phyloP scores from a whole-genome alignment of 1,284 basidiomycete genomes.

The Athelia psychrophila region DNA sequence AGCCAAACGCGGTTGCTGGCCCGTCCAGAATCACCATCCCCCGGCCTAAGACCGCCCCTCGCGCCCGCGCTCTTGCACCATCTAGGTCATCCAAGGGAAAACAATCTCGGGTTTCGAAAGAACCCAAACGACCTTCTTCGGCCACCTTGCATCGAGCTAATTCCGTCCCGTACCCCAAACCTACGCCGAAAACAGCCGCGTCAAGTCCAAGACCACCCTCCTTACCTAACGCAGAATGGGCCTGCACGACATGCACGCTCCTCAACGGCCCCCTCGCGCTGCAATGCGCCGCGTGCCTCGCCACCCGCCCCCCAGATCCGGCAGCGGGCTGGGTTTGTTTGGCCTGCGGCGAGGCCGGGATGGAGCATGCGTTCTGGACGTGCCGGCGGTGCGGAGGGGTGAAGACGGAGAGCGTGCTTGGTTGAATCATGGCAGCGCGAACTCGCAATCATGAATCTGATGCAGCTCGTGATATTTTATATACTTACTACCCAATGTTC shows the following conservation, averaged over 20 bases:
- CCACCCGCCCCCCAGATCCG: constrained; percentile 41
- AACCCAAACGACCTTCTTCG: no score
- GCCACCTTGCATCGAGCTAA: constrained; percentile 6
- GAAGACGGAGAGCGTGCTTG: constrained; percentile 42
- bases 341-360: constrained; percentile 61
- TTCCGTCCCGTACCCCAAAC: constrained; percentile 6
- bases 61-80: not conserved
- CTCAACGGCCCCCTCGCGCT: constrained; percentile 49
- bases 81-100: not conserved
- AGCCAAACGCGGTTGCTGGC: constrained; percentile 7
- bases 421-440: not conserved
- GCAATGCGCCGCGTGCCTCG: constrained; percentile 64
- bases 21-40: constrained; percentile 2
- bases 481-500: not conserved
- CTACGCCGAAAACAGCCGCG: constrained; percentile 5
- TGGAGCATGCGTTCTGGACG: constrained; percentile 68
- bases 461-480: not conserved
- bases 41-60: not conserved
- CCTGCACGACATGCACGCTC: constrained; percentile 72
- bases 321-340: constrained; percentile 63
- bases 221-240: constrained; percentile 43
- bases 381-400: constrained; percentile 71
- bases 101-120: constrained; percentile 3
- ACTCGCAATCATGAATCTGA: no score
- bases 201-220: constrained; percentile 9